Percentiles rank a stretch among this genome's conserved stretches.
Conservation (phyloP, 2,329 filamentous ascomycete genomes). For the Rosellinia necatrix region DNA sequence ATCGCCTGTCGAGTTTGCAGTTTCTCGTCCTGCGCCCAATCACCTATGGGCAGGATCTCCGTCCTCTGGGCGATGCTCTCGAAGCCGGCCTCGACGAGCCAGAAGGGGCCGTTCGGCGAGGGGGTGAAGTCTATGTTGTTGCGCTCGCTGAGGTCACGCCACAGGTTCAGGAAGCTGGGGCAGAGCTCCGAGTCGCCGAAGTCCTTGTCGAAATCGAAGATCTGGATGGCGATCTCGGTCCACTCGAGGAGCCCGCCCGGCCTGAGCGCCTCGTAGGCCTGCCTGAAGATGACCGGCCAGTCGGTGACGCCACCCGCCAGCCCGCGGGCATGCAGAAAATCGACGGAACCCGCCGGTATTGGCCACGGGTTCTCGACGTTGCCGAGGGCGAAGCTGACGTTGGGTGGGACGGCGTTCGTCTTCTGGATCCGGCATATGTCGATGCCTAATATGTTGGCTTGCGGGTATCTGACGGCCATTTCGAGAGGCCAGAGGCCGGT, state of each 20-base stretch:
- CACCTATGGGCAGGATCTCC: conserved; percentile 48
- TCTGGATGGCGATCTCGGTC: conserved; percentile 47
- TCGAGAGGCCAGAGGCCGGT: conserved; percentile 51
- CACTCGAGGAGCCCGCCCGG: conserved; percentile 53
- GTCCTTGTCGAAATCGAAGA: conserved; percentile 46
- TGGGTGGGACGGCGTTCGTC: conserved; percentile 56
- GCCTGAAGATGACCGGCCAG: conserved; percentile 44
- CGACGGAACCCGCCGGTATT: conserved; percentile 37
- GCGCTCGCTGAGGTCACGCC: conserved; percentile 34
- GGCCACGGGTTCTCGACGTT: conserved; percentile 58
- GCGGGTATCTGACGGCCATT: conserved; percentile 47
- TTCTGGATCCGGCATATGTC: conserved; percentile 49
- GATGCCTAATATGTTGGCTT: conserved; percentile 46
- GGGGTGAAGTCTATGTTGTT: conserved; percentile 49
- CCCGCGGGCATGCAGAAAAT: conserved; percentile 52
- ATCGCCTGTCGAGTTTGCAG: conserved; percentile 45
- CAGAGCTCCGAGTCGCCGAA: conserved; percentile 41
- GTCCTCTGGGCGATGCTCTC: conserved; percentile 46
- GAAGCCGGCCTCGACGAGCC: conserved; percentile 46
- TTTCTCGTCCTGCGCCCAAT: conserved; percentile 47
- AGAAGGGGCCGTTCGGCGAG: conserved; percentile 41
- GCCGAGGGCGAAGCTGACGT: conserved; percentile 63
- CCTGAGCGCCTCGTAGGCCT: conserved; percentile 47
- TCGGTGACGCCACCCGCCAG: conserved; percentile 51
- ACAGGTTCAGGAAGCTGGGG: conserved; percentile 43